Evolutionary conservation across 495 filamentous ascomycete species (phyloP).

Genomic region (Cercophora sp.): DNA sequence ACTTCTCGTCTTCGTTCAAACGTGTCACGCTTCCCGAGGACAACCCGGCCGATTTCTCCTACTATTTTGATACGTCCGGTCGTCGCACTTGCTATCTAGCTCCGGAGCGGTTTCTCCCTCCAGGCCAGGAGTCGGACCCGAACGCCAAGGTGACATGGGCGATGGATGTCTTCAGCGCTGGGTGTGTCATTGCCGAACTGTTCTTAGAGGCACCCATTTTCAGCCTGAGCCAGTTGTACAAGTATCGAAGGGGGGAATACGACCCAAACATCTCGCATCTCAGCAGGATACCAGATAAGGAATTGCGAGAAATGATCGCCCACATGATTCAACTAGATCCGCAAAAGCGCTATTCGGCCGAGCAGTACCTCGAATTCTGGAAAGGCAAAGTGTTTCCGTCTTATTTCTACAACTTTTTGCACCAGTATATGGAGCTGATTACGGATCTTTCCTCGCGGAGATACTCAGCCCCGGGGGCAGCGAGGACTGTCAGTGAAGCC

Average conservation of each 20-base stretch:
- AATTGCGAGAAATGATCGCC: constrained; percentile 78
- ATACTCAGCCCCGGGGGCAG: constrained; percentile 56
- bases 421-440: constrained; percentile 94
- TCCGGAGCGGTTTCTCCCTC: constrained; percentile 80
- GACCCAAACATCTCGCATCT: constrained; percentile 77
- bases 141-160: constrained; percentile 69
- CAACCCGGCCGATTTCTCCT: constrained; percentile 95
- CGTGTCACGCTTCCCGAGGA: constrained; percentile 92
- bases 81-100: constrained; percentile 94
- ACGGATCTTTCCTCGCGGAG: constrained; percentile 87
- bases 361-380: constrained; percentile 92
- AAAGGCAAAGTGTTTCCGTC: constrained; percentile 86
- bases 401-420: constrained; percentile 95
- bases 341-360: constrained; percentile 84
- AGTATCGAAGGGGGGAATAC: constrained; percentile 88
- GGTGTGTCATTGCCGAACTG: constrained; percentile 95
- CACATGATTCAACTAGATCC: constrained; percentile 97
- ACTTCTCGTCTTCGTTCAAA: constrained; percentile 95
- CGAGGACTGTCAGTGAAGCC: constrained; percentile 68
- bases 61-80: constrained; percentile 93
- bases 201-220: constrained; percentile 96
- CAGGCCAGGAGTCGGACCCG: constrained; percentile 58
- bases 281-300: constrained; percentile 79
- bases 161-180: constrained; percentile 98
- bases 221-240: constrained; percentile 87